phyloP scores from a whole-genome alignment of 805 yeast species.

The Schwanniomyces sp. region DNA sequence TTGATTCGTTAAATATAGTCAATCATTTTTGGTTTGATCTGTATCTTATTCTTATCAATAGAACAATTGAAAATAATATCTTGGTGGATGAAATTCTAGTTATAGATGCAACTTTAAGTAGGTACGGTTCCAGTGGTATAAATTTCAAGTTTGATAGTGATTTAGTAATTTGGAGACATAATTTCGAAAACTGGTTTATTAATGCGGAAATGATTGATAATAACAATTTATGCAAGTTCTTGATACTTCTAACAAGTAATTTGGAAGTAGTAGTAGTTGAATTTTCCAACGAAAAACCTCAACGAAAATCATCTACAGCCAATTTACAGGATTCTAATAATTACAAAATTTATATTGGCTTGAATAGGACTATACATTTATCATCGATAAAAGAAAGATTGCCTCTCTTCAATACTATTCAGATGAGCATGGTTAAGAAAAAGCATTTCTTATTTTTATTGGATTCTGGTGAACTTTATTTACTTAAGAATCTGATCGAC shows the following conservation, averaged over 20 bases:
- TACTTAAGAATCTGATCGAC: constrained; percentile 30
- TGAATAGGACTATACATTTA: constrained; percentile 33
- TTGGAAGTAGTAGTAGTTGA: constrained; percentile 27
- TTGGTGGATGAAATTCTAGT: constrained; percentile 37
- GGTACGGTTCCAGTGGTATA: constrained; percentile 31
- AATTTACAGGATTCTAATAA: constrained; percentile 5
- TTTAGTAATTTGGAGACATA: constrained; percentile 37
- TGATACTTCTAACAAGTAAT: constrained; percentile 31
- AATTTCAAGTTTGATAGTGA: constrained; percentile 37
- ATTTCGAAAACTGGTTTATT: constrained; percentile 24
- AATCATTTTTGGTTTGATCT: constrained; percentile 36
- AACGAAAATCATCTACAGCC: neutral
- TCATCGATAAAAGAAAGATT: constrained; percentile 28
- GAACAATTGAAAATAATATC: constrained; percentile 11
- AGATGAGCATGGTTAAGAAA: constrained; percentile 24
- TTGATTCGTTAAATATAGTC: constrained; percentile 33
- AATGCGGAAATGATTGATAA: constrained; percentile 13
- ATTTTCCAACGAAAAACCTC: constrained; percentile 9
- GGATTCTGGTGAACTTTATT: constrained; percentile 37
- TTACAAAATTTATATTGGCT: constrained; percentile 28
- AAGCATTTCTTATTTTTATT: constrained; percentile 36
- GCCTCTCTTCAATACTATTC: constrained; percentile 18
- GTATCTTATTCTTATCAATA: constrained; percentile 32
- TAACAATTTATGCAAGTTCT: constrained; percentile 4
- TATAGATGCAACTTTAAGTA: constrained; percentile 28